Evolutionary conservation across 2,329 filamentous ascomycete genomes (phyloP), one percentile per base, ranked within the genome.

Genomic region (Apiospora marii): DNA sequence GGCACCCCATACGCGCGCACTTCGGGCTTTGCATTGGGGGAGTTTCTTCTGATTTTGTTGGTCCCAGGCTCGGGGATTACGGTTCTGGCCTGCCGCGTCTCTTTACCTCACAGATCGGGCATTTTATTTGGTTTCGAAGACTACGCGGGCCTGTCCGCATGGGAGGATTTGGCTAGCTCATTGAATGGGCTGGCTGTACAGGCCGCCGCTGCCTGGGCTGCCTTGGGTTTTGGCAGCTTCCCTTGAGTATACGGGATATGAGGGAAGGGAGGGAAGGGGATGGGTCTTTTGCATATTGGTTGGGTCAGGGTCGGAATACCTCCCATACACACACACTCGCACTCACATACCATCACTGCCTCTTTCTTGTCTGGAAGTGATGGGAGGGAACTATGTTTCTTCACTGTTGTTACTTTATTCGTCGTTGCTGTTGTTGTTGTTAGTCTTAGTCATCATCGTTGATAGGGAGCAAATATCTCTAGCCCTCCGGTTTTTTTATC

Each of bases 1-100:
- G 73, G 68, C 10, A 74, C 72, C 72, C 71, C 70, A 64, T 64
- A 64, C 58, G 22, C 69, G 73, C 68, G 72, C 72, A 75, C 73
- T 73, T 73, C 72, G 72, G 74, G 30, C 34, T 64, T 72, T 78
- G 78, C 78, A 79, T 79, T 74, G 76, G 75, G 74, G 78, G 78
- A 79, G 78, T 79, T 69, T 69, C 68, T 70, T 70, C 49, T 41
- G 30, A 49, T 53, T 51, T 51, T 58, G 24, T 44, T 19, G 48
- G 14, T 41, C 41, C 34, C 2, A 27, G 68, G 48, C 67, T 37
- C 16, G 27, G 41, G 7, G 7, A 64, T 22, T 34, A 64, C 34
- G 58, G 10, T 13, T 22, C 16, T 13, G 58, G 58, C 34, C 53
- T 19, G 34, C 27, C 58, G 58, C 34, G 58, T 41, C 34, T 71